A percentile compares a stretch with the other conserved stretches of the same genome.
phyloP scores from a whole-genome alignment of 805 yeast genomes.

The Metschnikowia dekortorum region DNA sequence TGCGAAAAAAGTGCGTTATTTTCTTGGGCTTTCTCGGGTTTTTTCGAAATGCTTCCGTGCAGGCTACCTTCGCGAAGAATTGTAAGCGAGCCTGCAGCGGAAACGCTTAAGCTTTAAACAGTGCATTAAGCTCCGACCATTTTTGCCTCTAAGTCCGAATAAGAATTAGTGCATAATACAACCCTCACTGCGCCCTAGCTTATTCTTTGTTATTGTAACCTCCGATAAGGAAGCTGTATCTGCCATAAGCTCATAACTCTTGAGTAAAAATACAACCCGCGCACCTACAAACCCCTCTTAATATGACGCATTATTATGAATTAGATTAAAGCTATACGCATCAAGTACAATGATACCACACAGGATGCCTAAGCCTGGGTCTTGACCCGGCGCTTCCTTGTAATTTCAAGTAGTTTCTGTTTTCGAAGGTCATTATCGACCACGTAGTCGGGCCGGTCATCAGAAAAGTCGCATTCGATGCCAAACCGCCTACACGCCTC shows the following conservation, averaged over 20 bases:
- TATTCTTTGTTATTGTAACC: not conserved
- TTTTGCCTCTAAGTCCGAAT: not conserved
- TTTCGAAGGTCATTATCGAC: constrained; percentile 29
- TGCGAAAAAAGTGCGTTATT: not conserved
- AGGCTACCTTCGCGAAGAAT: not conserved
- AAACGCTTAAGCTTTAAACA: not conserved
- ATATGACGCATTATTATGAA: not conserved
- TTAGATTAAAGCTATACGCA: not conserved
- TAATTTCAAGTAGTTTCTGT: constrained; percentile 30
- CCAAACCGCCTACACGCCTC: constrained; percentile 36
- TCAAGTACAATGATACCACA: not conserved
- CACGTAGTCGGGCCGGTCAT: constrained; percentile 37
- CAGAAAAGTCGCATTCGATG: constrained; percentile 38
- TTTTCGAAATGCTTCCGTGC: not conserved
- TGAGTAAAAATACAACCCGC: not conserved
- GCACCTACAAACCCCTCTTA: not conserved
- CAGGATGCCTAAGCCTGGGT: not conserved
- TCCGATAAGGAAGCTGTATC: not conserved
- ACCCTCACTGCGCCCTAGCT: not conserved
- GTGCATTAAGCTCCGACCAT: not conserved
- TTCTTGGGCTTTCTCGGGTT: not conserved
- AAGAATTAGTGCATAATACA: not conserved
- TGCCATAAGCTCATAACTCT: not conserved
- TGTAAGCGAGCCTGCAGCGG: constrained; percentile 2
- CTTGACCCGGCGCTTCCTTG: constrained; percentile 11